Percentiles rank a stretch among this genome's conserved stretches.
These are phyloP conservation scores for Phytophthora agathidicida DNA, from an alignment of 352 stramenopile species.

Conservation along the genomic window DNA sequence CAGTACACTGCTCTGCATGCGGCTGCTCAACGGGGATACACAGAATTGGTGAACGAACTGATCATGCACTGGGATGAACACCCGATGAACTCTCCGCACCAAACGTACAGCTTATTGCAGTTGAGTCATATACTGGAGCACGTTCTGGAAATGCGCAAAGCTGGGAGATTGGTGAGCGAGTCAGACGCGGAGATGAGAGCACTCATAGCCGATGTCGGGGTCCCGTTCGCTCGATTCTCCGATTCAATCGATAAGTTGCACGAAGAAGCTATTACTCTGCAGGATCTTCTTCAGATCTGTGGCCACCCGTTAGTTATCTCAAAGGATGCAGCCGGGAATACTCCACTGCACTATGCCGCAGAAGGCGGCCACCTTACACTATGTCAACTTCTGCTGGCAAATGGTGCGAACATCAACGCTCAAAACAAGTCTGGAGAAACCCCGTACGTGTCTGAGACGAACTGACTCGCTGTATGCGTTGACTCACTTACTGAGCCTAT, in stretches of 20 bases:
- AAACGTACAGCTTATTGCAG: constrained; percentile 68
- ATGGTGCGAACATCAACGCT: constrained; percentile 77
- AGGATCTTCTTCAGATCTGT: constrained; percentile 73
- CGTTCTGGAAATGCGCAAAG: constrained; percentile 55
- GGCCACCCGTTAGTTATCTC: constrained; percentile 72
- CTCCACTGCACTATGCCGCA: constrained; percentile 76
- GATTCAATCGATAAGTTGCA: constrained; percentile 71
- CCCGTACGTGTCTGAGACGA: constrained; percentile 72
- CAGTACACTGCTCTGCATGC: constrained; percentile 71
- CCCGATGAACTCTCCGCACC: constrained; percentile 64
- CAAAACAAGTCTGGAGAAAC: constrained; percentile 84
- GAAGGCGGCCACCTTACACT: constrained; percentile 76
- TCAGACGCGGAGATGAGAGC: constrained; percentile 59
- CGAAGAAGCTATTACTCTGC: constrained; percentile 54
- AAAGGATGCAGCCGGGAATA: constrained; percentile 71
- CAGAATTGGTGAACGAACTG: constrained; percentile 62
- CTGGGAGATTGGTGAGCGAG: constrained; percentile 64
- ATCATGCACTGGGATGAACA: constrained; percentile 62
- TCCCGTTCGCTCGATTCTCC: constrained; percentile 67
- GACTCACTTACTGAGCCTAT: no score
- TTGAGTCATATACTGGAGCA: constrained; percentile 53
- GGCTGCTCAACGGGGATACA: constrained; percentile 76
- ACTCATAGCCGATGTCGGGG: constrained; percentile 57
- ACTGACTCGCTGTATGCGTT: no score
- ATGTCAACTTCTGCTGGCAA: constrained; percentile 62